Base-by-base conservation (phyloP, 2,329 filamentous ascomycete genomes). In the Bretziella fagacearum region DNA sequence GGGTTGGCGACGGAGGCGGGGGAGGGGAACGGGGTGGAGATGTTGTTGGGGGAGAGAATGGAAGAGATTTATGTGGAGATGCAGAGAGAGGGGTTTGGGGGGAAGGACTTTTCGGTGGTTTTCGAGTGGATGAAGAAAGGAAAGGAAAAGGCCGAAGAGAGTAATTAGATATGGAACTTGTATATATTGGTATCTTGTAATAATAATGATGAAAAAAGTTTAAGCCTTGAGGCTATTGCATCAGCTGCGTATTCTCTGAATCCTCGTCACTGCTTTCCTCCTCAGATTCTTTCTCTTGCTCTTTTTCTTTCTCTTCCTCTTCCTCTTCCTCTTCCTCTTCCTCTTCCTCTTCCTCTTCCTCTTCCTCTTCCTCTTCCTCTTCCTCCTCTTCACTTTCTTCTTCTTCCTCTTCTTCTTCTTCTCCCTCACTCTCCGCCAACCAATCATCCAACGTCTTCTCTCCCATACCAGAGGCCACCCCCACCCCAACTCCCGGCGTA, bases 391-490 rank as follows among this genome's bases (percentile, higher is more conserved):
- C 67, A 5, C 69, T 66, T 2, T 71, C 71, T 4, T 69, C 67
- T 5, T 69, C 70, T 2, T 67, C 69, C 20, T 71, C 69, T 7
- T 69, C 67, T 8, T 71, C 72, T 1, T 69, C 73, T n/a, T 69
- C 71, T 23, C 67, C 69, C 13, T 77, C 74, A 36, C 75, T 77
- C 56, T 85, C 82, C 3, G 80, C 85, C 48, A 96, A 67, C 87
- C 91, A 96, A 59, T 94, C 85, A 64, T 96, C 86, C 52, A 98
- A 65, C 17, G 80, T 84, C 71, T 93, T 94, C 33, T 76, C 75
- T 44, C 71, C 70, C 1, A 68, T 59, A 8, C 62, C 67, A 42
- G 77, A 77, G 4, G 63, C 62, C 13, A 56, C 51, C 11, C 53
- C 56, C 6, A 52, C 50, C 25, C 25, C 26, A 25, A 41, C 46